Evolutionary conservation across 2,329 filamentous ascomycete genomes (phyloP).

Genomic region (Cordyceps pruinosa): DNA sequence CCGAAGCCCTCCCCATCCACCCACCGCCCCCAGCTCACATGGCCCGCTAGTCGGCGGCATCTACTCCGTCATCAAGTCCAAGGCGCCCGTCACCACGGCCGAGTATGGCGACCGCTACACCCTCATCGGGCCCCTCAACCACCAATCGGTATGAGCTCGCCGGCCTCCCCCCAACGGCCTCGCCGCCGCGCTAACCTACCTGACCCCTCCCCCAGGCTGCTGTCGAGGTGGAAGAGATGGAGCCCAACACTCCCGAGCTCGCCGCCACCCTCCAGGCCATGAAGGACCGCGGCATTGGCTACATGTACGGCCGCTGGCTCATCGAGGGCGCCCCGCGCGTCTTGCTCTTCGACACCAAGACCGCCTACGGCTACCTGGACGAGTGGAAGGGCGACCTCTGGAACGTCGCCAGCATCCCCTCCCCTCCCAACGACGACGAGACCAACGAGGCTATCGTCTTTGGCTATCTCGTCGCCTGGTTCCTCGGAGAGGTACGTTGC

Average conservation of each 20-base stretch:
- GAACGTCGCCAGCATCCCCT: constrained; percentile 89
- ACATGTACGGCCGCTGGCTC: constrained; percentile 92
- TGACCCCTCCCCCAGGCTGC: constrained; percentile 67
- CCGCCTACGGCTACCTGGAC: constrained; percentile 81
- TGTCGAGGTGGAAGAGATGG: constrained; percentile 94
- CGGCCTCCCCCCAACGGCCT: background rate
- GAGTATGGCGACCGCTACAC: constrained; percentile 98
- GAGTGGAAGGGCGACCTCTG: constrained; percentile 98
- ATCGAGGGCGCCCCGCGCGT: constrained; percentile 95
- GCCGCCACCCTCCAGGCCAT: constrained; percentile 82
- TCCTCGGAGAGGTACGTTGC: constrained; percentile 77
- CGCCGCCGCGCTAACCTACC: background rate
- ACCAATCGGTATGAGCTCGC: constrained; percentile 63
- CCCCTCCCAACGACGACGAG: constrained; percentile 83
- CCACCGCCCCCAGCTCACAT: background rate
- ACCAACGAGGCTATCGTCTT: constrained; percentile 97
- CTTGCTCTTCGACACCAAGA: constrained; percentile 89
- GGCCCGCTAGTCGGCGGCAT: constrained; percentile 77
- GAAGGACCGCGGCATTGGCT: constrained; percentile 82
- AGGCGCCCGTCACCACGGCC: constrained; percentile 92
- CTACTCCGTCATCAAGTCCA: constrained; percentile 98
- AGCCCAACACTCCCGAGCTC: constrained; percentile 74
- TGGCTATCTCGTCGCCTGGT: constrained; percentile 96
- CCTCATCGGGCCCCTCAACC: constrained; percentile 88
- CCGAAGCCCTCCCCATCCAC: background rate